Evolutionary conservation across 2,329 filamentous ascomycete genomes (phyloP).

Genomic region (Aspergillus cejpii): DNA sequence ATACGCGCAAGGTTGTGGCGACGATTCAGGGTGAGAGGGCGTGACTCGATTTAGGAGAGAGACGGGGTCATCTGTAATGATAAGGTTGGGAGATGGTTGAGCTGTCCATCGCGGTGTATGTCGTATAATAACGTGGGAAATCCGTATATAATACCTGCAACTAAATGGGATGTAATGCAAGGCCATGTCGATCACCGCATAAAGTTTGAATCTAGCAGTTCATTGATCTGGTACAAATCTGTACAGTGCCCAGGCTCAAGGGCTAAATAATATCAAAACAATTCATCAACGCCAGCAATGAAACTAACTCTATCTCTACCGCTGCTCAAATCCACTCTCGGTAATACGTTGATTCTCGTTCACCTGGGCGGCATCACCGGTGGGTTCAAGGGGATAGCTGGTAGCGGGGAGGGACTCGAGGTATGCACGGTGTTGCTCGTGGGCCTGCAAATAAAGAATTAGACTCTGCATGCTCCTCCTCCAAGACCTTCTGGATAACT

Average conservation of each 20-base stretch:
- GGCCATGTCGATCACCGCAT: background rate
- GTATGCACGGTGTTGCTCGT: conserved; percentile 79
- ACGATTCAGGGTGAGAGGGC: conserved; percentile 83
- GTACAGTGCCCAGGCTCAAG: conserved; percentile 30
- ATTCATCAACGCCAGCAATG: conserved; percentile 32
- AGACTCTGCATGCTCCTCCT: background rate
- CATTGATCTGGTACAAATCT: conserved; percentile 32
- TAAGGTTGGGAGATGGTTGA: background rate
- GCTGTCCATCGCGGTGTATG: background rate
- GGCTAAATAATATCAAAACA: conserved; percentile 21
- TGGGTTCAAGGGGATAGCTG: conserved; percentile 69
- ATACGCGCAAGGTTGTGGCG: conserved; percentile 75
- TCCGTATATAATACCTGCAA: background rate
- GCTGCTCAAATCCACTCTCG: conserved; percentile 53
- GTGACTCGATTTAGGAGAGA: conserved; percentile 18
- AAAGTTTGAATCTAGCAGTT: conserved; percentile 21
- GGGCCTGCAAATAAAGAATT: conserved; percentile 55
- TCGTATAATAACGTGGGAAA: background rate
- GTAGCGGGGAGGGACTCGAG: conserved; percentile 75
- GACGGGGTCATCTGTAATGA: conserved; percentile 15
- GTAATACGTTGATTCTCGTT: conserved; percentile 53
- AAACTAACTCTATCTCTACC: conserved; percentile 42
- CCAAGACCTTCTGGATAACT: conserved; percentile 35
- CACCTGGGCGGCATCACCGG: conserved; percentile 54
- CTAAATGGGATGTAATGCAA: background rate